Percentiles rank a stretch among this genome's conserved stretches.
phyloP scores from a whole-genome alignment of 108 stramenopile species.

The Seminavis robusta region DNA sequence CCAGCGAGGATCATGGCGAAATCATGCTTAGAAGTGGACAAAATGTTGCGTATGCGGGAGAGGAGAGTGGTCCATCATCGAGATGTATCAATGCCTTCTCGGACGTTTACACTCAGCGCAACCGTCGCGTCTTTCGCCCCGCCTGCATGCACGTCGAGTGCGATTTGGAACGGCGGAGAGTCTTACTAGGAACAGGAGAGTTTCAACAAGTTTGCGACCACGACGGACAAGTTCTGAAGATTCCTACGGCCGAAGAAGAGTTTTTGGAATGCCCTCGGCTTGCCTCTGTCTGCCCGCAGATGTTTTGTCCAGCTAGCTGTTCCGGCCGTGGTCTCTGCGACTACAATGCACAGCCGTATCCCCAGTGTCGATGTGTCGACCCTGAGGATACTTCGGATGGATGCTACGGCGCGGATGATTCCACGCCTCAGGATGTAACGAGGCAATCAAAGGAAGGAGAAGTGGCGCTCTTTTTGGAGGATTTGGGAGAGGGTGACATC shows the following conservation, averaged over 20 bases:
- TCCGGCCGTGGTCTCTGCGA: conserved; percentile 5
- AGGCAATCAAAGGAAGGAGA: too few species aligned
- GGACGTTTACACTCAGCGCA: not conserved
- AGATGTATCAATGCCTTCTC: not conserved
- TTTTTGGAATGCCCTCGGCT: not conserved
- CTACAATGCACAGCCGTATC: too few species aligned
- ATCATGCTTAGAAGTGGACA: too few species aligned
- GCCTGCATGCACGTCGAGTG: not conserved
- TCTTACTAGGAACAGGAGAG: not conserved
- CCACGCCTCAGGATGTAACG: too few species aligned
- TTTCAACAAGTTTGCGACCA: not conserved
- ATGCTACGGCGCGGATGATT: too few species aligned
- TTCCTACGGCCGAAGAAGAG: too few species aligned
- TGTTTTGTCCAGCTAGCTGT: conserved; percentile 2
- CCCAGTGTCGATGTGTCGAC: too few species aligned
- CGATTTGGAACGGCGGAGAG: not conserved
- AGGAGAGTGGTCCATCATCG: not conserved
- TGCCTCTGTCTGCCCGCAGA: not conserved
- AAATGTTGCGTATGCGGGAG: too few species aligned
- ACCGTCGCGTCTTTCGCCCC: not conserved
- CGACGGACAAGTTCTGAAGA: conserved; percentile 3
- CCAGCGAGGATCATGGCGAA: not conserved
- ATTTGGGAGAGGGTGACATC: too few species aligned
- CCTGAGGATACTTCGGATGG: too few species aligned
- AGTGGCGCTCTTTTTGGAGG: too few species aligned